Conservation (phyloP, 2,329 filamentous ascomycete species). For the Pseudogymnoascus sp. region DNA sequence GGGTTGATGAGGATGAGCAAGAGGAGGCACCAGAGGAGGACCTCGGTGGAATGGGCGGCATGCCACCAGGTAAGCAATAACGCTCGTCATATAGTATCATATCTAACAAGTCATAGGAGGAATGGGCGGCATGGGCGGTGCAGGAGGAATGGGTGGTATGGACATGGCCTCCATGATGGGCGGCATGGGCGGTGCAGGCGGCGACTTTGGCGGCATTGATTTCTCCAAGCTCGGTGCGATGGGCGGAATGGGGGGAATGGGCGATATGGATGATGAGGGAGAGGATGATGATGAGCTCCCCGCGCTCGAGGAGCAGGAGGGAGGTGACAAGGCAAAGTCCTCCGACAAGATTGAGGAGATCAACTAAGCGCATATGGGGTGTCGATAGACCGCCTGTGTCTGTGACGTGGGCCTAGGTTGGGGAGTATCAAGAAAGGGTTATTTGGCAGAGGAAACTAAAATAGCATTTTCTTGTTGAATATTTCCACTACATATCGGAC, state of each 20-base stretch:
- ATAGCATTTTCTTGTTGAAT: constrained; percentile 8
- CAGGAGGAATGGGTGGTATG: constrained; percentile 37
- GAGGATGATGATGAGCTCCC: constrained; percentile 81
- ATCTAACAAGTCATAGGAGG: constrained; percentile 17
- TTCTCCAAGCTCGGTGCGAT: constrained; percentile 79
- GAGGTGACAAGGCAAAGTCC: constrained; percentile 38
- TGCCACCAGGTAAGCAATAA: constrained; percentile 44
- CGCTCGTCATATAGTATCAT: background rate
- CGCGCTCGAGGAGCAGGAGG: constrained; percentile 60
- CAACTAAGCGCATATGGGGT: constrained; percentile 20
- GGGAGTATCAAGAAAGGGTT: background rate
- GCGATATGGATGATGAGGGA: constrained; percentile 30
- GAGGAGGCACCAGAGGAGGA: constrained; percentile 83
- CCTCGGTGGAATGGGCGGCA: constrained; percentile 62
- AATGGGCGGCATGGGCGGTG: constrained; percentile 32
- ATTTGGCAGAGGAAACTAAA: constrained; percentile 1
- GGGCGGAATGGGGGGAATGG: constrained; percentile 38
- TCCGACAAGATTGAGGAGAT: constrained; percentile 38
- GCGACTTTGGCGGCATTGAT: constrained; percentile 81
- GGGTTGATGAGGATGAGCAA: constrained; percentile 65
- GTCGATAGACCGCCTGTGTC: constrained; percentile 8
- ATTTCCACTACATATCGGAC: background rate
- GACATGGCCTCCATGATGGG: constrained; percentile 34
- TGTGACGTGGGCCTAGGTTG: background rate
- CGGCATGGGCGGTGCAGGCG: constrained; percentile 38